Percentiles rank a stretch among this genome's conserved stretches.
Conservation (phyloP, 164 flowering plant genomes). For the Tinospora cordifolia region DNA sequence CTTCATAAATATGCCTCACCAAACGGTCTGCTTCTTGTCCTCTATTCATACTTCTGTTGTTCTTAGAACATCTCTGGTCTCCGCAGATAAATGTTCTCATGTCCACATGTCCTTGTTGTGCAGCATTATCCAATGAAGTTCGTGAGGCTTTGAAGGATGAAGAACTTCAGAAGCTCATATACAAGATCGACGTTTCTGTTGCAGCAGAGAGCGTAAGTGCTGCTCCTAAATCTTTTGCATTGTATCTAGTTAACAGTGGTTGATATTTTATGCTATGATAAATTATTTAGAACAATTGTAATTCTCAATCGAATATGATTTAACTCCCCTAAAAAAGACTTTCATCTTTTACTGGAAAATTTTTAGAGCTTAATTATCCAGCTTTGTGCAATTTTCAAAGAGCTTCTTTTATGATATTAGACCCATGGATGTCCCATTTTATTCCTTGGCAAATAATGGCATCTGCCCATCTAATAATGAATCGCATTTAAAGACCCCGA, state of each 20-base stretch:
- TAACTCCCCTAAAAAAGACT: too few species aligned
- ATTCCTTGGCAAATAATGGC: too few species aligned
- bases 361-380: too few species aligned
- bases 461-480: too few species aligned
- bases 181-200: conserved; percentile 43
- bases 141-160: conserved; percentile 53
- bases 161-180: conserved; percentile 56
- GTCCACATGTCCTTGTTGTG: conserved; percentile 7
- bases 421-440: too few species aligned
- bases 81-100: neutral
- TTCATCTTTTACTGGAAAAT: too few species aligned
- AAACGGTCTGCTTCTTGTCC: neutral
- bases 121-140: conserved; percentile 64
- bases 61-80: too few species aligned
- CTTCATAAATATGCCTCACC: neutral
- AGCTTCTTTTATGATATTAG: too few species aligned
- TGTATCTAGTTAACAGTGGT: neutral
- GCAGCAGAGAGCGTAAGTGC: conserved; percentile 46
- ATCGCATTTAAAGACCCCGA: too few species aligned
- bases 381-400: too few species aligned
- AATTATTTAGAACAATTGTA: neutral
- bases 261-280: neutral
- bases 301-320: neutral
- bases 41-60: neutral
- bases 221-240: neutral